Conservation (phyloP, 2,329 filamentous ascomycete genomes). For the Pezicula radicicola region DNA sequence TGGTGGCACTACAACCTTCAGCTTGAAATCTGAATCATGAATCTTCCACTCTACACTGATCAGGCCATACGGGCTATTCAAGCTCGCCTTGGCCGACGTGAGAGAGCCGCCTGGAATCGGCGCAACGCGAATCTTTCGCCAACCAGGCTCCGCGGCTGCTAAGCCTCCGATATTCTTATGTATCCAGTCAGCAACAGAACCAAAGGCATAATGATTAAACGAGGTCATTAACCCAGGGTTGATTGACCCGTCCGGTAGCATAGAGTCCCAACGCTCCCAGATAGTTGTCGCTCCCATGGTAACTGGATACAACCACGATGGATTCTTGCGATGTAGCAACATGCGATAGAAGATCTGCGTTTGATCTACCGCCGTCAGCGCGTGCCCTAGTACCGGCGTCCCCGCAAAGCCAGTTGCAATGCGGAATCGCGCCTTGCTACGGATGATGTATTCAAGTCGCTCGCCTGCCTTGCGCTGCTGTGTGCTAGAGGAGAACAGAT, state of each 20-base stretch:
- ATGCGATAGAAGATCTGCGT: neutral
- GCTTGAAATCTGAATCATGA: too few relatives aligned
- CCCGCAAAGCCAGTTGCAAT: constrained; percentile 17
- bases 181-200: neutral
- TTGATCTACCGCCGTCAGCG: neutral
- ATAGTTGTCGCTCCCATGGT: constrained; percentile 8
- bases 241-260: constrained; percentile 5
- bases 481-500: constrained; percentile 1
- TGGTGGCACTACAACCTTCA: too few relatives aligned
- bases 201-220: constrained; percentile 8
- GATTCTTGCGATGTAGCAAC: neutral
- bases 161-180: constrained; percentile 1
- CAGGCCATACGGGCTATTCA: too few relatives aligned
- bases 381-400: neutral
- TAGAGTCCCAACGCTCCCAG: constrained; percentile 8
- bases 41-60: too few relatives aligned
- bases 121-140: too few relatives aligned
- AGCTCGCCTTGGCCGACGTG: too few relatives aligned
- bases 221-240: constrained; percentile 7
- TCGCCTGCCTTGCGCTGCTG: constrained; percentile 3
- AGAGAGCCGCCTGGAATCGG: too few relatives aligned
- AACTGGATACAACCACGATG: constrained; percentile 5
- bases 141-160: constrained; percentile 18
- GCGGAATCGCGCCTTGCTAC: constrained; percentile 7
- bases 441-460: constrained; percentile 8